Evolutionary conservation across 441 rosid species (phyloP).

Genomic region (Pelargonium cotyledonis): DNA sequence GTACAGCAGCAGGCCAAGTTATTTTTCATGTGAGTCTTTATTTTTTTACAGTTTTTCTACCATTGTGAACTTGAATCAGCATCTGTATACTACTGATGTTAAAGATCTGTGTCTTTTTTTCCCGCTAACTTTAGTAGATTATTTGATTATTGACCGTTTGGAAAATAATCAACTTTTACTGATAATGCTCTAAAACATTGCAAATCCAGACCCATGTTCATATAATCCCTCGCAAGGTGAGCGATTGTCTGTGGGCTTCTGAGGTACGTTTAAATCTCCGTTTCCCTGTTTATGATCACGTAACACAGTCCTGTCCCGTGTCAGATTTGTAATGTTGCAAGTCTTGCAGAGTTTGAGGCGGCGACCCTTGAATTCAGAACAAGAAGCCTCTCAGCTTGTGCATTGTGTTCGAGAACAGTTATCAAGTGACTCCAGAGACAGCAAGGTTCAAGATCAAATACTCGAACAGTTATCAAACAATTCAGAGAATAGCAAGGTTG

Average conservation of each 20-base stretch:
- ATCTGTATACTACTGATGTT: too few species aligned
- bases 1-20: slow-evolving; percentile 94
- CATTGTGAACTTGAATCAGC: too few species aligned
- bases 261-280: slow-evolving; percentile 43
- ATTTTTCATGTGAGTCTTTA: slow-evolving; percentile 66
- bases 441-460: slow-evolving; percentile 34
- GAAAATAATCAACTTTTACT: slow-evolving; percentile 1
- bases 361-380: slow-evolving; percentile 42
- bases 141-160: slow-evolving; percentile 4
- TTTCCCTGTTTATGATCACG: too few species aligned
- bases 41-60: background rate
- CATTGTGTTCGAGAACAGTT: slow-evolving; percentile 48
- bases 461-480: background rate
- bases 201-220: slow-evolving; percentile 81
- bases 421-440: slow-evolving; percentile 35
- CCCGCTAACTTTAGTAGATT: too few species aligned
- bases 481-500: background rate
- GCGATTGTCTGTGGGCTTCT: slow-evolving; percentile 81
- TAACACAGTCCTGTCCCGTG: too few species aligned
- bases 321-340: slow-evolving; percentile 8
- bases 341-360: slow-evolving; percentile 59
- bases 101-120: too few species aligned
- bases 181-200: slow-evolving; percentile 7
- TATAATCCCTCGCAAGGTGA: slow-evolving; percentile 77
- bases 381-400: slow-evolving; percentile 49